These are phyloP conservation scores for Mycena alexandri DNA, from an alignment of 768 basidiomycete species.

Conservation along the genomic window DNA sequence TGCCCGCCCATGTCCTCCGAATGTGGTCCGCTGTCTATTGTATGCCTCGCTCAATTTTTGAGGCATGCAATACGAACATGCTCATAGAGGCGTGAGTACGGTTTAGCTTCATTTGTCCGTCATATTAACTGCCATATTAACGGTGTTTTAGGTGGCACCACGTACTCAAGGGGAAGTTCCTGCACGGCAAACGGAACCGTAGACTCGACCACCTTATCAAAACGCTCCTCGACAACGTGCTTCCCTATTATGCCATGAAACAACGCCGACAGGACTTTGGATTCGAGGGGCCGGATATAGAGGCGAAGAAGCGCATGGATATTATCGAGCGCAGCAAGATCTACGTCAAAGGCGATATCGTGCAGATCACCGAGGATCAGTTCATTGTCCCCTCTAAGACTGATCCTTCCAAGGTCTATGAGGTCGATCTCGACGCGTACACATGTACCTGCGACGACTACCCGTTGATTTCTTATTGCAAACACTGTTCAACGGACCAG, in stretches of 20 bases:
- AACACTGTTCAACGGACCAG: slow-evolving; percentile 26
- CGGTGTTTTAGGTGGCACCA: slow-evolving; percentile 43
- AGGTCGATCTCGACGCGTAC: slow-evolving; percentile 34
- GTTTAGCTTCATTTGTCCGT: too few relatives aligned
- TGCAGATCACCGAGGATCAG: slow-evolving; percentile 3
- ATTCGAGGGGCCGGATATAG: slow-evolving; percentile 41
- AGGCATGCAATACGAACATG: not conserved
- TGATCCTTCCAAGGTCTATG: slow-evolving; percentile 1
- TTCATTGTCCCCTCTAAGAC: slow-evolving; percentile 24
- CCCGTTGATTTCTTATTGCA: slow-evolving; percentile 37
- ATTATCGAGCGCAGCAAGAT: slow-evolving; percentile 8
- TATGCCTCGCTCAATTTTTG: not conserved
- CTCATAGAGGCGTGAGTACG: not conserved
- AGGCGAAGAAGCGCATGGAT: slow-evolving; percentile 31
- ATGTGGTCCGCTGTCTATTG: slow-evolving; percentile 1
- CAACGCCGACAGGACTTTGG: slow-evolving; percentile 38
- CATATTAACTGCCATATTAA: too few relatives aligned
- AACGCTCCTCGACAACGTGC: slow-evolving; percentile 35
- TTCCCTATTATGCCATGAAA: slow-evolving; percentile 37
- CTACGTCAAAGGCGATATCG: slow-evolving; percentile 19
- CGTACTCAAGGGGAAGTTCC: slow-evolving; percentile 44
- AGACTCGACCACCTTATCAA: slow-evolving; percentile 40
- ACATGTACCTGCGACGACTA: slow-evolving; percentile 26
- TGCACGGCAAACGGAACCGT: slow-evolving; percentile 41
- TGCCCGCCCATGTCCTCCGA: not conserved